Conservation (phyloP, 768 basidiomycete genomes). For the Boletus patriciae region DNA sequence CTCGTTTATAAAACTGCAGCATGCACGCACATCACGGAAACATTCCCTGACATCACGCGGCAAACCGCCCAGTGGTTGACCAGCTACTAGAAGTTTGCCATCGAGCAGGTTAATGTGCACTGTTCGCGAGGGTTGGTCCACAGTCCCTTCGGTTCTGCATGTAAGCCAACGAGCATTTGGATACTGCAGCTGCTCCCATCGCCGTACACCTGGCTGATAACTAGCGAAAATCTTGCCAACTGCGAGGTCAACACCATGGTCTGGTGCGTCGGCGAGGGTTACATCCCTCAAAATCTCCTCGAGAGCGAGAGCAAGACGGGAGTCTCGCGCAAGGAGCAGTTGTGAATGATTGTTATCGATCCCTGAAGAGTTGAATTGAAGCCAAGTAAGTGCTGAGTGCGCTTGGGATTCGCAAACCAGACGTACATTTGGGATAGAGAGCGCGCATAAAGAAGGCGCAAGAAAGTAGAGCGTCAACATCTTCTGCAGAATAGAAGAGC, state of each 20-base stretch:
- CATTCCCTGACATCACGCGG: background rate
- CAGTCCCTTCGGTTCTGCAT: background rate
- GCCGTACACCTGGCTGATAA: background rate
- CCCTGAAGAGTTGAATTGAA: background rate
- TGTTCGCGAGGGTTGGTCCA: background rate
- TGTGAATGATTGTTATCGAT: background rate
- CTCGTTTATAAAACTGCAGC: too few species aligned
- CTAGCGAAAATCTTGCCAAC: background rate
- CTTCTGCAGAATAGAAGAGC: background rate
- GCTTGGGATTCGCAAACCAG: background rate
- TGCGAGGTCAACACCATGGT: background rate
- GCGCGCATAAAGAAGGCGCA: background rate
- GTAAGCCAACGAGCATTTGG: background rate
- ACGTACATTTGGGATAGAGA: too few species aligned
- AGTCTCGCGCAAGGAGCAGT: background rate
- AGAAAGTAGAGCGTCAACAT: background rate
- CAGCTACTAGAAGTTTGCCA: background rate
- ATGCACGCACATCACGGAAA: background rate
- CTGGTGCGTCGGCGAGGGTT: background rate
- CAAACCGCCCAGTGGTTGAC: background rate
- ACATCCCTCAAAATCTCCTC: background rate
- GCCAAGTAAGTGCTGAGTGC: too few species aligned
- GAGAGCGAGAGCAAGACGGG: background rate
- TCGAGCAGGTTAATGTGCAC: background rate
- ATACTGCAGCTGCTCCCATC: background rate